A percentile compares a stretch with the other conserved stretches of the same genome.
phyloP scores from a whole-genome alignment of 1,139 yeast species.

The Pichia inconspicua region DNA sequence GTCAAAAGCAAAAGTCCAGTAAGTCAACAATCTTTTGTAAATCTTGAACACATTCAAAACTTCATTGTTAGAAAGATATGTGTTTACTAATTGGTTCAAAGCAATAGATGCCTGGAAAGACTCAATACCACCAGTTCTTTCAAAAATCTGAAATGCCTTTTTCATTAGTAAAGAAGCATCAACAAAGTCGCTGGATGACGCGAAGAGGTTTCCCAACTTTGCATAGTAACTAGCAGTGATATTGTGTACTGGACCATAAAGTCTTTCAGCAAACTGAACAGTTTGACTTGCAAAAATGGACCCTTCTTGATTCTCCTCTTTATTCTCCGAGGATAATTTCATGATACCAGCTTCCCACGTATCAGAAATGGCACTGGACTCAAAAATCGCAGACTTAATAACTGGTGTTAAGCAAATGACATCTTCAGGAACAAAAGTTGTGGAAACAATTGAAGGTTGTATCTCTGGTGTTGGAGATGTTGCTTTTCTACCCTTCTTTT shows the following conservation, averaged over 20 bases:
- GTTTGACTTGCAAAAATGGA: conserved; percentile 60
- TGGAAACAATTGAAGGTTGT: conserved; percentile 23
- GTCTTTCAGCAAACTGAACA: conserved; percentile 68
- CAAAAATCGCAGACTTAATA: conserved; percentile 61
- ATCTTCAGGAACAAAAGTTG: conserved; percentile 53
- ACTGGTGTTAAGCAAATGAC: conserved; percentile 64
- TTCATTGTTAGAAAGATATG: conserved; percentile 57
- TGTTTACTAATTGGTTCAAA: conserved; percentile 65
- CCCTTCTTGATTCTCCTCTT: conserved; percentile 41
- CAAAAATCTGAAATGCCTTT: conserved; percentile 65
- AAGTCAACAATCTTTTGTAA: conserved; percentile 51
- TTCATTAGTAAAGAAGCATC: conserved; percentile 67
- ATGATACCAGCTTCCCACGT: conserved; percentile 64
- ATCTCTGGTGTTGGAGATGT: conserved; percentile 6
- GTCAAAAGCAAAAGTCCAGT: conserved; percentile 50
- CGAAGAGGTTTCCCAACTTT: conserved; percentile 9
- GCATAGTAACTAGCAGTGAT: conserved; percentile 57
- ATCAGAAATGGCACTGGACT: conserved; percentile 66
- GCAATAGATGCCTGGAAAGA: conserved; percentile 68
- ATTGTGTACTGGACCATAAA: conserved; percentile 73
- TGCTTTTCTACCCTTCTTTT: conserved; percentile 33
- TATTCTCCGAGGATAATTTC: conserved; percentile 29
- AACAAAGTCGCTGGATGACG: conserved; percentile 27
- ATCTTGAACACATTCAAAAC: conserved; percentile 55
- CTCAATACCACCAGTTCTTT: conserved; percentile 76